These are phyloP conservation scores for Claviceps paspali DNA, from an alignment of 2,329 filamentous ascomycete species.

Conservation along the genomic window DNA sequence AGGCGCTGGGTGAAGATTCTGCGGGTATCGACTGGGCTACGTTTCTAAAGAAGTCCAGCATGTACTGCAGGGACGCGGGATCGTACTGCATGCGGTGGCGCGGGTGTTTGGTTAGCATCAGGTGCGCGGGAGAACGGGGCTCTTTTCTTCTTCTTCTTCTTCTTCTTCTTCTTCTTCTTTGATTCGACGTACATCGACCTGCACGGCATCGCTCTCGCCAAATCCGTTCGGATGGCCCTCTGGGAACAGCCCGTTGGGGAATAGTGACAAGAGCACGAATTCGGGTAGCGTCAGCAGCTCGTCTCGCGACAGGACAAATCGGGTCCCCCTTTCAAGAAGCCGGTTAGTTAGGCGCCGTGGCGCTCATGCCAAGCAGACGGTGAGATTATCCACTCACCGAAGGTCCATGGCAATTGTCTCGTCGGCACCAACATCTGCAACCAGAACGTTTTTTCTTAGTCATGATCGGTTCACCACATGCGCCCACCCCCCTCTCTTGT, in stretches of 20 bases:
- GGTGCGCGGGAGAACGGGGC: no score
- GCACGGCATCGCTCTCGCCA: slow-evolving; percentile 84
- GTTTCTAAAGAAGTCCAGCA: slow-evolving; percentile 95
- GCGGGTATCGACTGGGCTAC: slow-evolving; percentile 92
- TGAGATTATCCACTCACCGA: slow-evolving; percentile 45
- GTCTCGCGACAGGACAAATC: slow-evolving; percentile 87
- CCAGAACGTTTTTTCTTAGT: slow-evolving; percentile 1
- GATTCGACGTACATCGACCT: slow-evolving; percentile 70
- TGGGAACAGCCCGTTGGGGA: slow-evolving; percentile 94
- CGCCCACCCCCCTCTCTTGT: background rate
- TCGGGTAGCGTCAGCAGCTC: slow-evolving; percentile 91
- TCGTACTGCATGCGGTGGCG: slow-evolving; percentile 55
- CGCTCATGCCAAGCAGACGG: no score
- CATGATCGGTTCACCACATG: background rate
- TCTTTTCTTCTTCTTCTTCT: no score
- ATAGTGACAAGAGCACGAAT: slow-evolving; percentile 93
- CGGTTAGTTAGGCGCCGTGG: no score
- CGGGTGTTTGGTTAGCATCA: background rate
- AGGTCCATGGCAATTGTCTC: slow-evolving; percentile 93
- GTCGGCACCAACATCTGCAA: slow-evolving; percentile 62
- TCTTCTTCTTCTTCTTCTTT: no score
- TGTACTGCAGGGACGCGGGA: slow-evolving; percentile 89
- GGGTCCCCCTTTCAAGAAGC: slow-evolving; percentile 53
- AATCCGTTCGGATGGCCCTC: slow-evolving; percentile 92
- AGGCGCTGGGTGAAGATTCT: slow-evolving; percentile 50